A percentile compares a stretch with the other conserved stretches of the same genome.
Conservation (phyloP, 371 early-diverging fungal genomes). For the Rhizopus stolonifer region DNA sequence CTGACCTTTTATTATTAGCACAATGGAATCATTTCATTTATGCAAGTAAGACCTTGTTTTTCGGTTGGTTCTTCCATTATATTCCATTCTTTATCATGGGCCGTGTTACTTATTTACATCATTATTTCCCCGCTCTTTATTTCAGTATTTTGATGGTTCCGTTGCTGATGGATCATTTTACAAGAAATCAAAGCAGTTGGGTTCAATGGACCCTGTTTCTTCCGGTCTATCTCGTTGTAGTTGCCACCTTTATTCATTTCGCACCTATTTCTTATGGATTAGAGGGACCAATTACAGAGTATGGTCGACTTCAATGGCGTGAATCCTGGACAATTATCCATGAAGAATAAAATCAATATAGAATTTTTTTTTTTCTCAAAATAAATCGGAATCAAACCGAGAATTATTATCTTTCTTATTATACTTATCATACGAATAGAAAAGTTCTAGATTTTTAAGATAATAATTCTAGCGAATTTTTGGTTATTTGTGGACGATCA, state of each 20-base stretch:
- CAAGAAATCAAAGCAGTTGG: slow-evolving; percentile 17
- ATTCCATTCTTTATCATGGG: slow-evolving; percentile 98
- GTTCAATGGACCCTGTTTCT: slow-evolving; percentile 44
- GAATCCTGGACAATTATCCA: slow-evolving; percentile 58
- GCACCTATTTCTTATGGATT: slow-evolving; percentile 89
- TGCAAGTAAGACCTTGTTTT: slow-evolving; percentile 67
- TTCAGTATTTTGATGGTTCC: slow-evolving; percentile 83
- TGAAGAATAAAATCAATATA: slow-evolving; percentile 1
- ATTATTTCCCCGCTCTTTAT: slow-evolving; percentile 98
- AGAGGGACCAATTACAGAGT: slow-evolving; percentile 65
- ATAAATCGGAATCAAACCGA: too few species aligned
- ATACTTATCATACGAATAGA: too few species aligned
- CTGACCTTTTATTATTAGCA: slow-evolving; percentile 24
- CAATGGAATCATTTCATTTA: slow-evolving; percentile 78
- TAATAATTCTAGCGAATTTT: too few species aligned
- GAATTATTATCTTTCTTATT: too few species aligned
- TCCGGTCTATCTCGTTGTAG: slow-evolving; percentile 48
- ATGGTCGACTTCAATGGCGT: slow-evolving; percentile 51
- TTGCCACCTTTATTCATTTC: slow-evolving; percentile 70
- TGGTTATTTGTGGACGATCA: too few species aligned
- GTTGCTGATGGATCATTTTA: slow-evolving; percentile 75
- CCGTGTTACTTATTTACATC: slow-evolving; percentile 97
- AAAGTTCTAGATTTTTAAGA: too few species aligned
- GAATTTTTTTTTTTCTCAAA: too few species aligned
- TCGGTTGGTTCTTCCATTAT: slow-evolving; percentile 97